Evolutionary conservation across 202 grass and related monocot species (phyloP), one percentile per base, ranked within the genome.

Genomic region (Eragrostis tef): DNA sequence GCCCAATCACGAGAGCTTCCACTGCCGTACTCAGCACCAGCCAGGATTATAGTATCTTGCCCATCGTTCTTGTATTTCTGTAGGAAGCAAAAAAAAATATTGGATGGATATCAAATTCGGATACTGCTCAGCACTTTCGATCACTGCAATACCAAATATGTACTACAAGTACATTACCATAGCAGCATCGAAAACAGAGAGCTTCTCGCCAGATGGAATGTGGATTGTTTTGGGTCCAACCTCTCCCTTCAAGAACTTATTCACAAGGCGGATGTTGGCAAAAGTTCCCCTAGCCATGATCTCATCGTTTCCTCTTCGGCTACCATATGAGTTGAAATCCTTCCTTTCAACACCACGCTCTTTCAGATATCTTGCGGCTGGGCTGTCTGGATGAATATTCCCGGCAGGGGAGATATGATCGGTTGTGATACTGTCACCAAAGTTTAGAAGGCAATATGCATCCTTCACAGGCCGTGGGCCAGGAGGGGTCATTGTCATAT

Each of bases 231-330:
- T 92, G 1, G 94, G 89, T 4, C 94, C 94, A 80, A 89, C 89
- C 81, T 97, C 94, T 50, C 91, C 94, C 83, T 94, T 94, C 88
- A 97, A 86, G 79, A 97, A 84, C 84, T 94, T 97, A 56, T 97
- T 97, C 82, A 97, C 94, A 44, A 97, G 74, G 39, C 91, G 94
- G 73, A 97, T 97, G 80, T 97, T 97, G 11, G 94, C 94, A 89
- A 97, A 97, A 73, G 94, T 97, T 71, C 91, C 94, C 86, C 94
- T 97, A 17, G 94, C 94, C 94, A 97, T 97, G 73, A 97, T 87
- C 79, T 97, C 94, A 84, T 97, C 81, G 8, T 97, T 97, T 61
- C 94, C 94, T 79, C 94, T 76, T 58, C 94, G 90, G 73, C 94
- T 97, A 34, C 94, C 94, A 80, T 97, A 97, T 64, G 94, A 97